Evolutionary conservation across 177 flowering plant genomes (phyloP).

Genomic region (Telopea speciosissima): DNA sequence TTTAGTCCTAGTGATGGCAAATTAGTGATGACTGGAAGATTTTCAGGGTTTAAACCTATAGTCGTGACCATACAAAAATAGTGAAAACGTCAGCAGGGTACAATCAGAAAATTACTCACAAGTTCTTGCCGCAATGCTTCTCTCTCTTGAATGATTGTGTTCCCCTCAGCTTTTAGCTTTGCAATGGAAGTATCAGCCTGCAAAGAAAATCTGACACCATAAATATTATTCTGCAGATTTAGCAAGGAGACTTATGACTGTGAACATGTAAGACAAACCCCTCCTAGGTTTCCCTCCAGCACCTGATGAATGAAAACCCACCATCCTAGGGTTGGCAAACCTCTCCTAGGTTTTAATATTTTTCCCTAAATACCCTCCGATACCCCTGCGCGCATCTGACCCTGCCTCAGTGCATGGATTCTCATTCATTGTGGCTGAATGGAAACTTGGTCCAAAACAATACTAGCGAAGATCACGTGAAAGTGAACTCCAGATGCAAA

Average conservation of each 20-base stretch:
- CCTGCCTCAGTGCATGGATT: no score
- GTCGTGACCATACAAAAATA: background rate
- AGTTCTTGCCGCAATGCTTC: constrained; percentile 48
- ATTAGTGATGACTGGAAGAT: background rate
- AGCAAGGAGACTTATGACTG: background rate
- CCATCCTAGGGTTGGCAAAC: no score
- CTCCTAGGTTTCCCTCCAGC: no score
- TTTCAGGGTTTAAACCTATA: background rate
- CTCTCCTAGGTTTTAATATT: no score
- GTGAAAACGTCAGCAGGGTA: background rate
- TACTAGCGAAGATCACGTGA: background rate
- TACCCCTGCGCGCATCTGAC: no score
- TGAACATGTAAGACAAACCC: no score
- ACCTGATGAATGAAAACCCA: no score
- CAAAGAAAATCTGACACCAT: constrained; percentile 2
- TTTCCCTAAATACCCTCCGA: no score
- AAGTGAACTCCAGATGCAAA: background rate
- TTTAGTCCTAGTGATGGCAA: background rate
- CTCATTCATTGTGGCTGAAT: no score
- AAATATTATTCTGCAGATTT: background rate
- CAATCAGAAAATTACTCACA: constrained; percentile 27
- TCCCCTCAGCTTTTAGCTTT: constrained; percentile 52
- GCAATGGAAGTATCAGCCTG: constrained; percentile 54
- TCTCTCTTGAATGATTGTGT: constrained; percentile 29
- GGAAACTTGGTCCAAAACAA: no score